Base-by-base conservation (phyloP, 768 basidiomycete species). In the Tylopilus felleus region DNA sequence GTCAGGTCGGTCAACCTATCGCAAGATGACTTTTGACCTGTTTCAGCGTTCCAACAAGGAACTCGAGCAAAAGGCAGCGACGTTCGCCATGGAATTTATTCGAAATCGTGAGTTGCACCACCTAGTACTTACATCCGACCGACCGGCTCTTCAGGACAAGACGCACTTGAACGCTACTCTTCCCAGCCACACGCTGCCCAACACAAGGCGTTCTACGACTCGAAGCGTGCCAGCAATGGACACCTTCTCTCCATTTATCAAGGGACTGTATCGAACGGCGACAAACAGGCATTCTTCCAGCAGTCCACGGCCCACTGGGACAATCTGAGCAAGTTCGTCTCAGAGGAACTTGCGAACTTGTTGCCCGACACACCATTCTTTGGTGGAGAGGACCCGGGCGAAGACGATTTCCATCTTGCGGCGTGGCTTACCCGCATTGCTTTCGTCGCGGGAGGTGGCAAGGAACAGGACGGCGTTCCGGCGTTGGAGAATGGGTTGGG, bases 331-430 rank as follows among this genome's bases (percentile, higher is more conserved):
- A 46, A 40, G 40, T 79, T 77, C 65, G 62, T 77, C 47, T 57
- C 68, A 31, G 67, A 73, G 27, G 69, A 74, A 28, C 73, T 84
- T 41, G 74, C 77, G 4, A 56, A 56, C 0, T 52, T 69, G 50
- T 68, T 84, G 19, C 75, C 76, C 17, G 68, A 67, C 14, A 71
- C 67, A 9, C 74, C 74, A 5, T 83, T 82, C 68, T 69, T 81
- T 36, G 77, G 74, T 19, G 81, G 80, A 9, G 72, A 65, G 5
- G 58, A 49, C 38, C 79, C 80, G 0, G 75, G 80, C 9, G 79
- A 80, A 61, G 80, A 79, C 50, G 83, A 81, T 60, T 81, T 78
- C 69, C 81, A 81, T 65, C 67, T 83, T 39, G 77, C 57, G 7
- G 78, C 73, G 8, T 84, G 79, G 81, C 65, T 83, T 28, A 75